These are phyloP conservation scores for Nadsonia commutata DNA, from an alignment of 1,139 yeast genomes.

Conservation along the genomic window DNA sequence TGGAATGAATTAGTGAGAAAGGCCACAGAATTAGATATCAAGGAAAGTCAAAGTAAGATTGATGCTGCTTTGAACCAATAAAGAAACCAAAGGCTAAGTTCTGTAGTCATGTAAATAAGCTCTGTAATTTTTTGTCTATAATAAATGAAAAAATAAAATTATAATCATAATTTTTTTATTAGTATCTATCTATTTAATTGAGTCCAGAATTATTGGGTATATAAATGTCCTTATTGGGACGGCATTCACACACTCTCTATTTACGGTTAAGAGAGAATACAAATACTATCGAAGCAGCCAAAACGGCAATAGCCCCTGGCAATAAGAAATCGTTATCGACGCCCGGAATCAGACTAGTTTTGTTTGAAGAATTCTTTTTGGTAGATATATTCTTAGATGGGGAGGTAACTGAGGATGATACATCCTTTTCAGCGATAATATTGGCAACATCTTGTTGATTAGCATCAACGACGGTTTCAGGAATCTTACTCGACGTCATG, in stretches of 20 bases:
- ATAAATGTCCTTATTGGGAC: no score
- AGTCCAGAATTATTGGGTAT: no score
- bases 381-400: no score
- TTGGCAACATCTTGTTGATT: constrained; percentile 4
- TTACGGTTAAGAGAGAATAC: constrained; percentile 31
- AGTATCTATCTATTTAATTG: no score
- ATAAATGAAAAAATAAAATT: no score
- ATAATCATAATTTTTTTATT: no score
- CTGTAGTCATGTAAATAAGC: no score
- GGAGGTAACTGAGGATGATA: no score
- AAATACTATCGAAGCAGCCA: constrained; percentile 45
- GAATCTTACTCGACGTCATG: constrained; percentile 2
- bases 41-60: not conserved
- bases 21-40: constrained; percentile 23
- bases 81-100: no score
- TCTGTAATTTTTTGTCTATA: no score
- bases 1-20: constrained; percentile 29
- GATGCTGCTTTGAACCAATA: not conserved
- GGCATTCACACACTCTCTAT: no score
- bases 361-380: not conserved
- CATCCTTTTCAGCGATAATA: not conserved
- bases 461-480: constrained; percentile 2
- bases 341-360: constrained; percentile 33
- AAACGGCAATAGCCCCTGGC: constrained; percentile 47
- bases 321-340: constrained; percentile 44